Evolutionary conservation across 208 protist species (phyloP).

Genomic region (Wallacemonas rigidus): DNA sequence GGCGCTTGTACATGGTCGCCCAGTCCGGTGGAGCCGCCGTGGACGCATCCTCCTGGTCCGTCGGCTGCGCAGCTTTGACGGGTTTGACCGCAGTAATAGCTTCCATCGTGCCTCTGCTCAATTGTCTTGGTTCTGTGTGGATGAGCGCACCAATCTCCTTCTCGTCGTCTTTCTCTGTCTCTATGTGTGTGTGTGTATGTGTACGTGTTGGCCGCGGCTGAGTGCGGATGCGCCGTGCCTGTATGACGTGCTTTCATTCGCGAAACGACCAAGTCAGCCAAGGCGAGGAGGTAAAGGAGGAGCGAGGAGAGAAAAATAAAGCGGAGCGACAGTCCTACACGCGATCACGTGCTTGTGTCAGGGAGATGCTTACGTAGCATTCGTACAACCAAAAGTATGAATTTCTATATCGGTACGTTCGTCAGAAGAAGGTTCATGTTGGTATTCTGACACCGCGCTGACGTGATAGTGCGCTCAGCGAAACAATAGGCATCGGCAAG

Average conservation of each 20-base stretch:
- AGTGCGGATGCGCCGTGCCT: background rate
- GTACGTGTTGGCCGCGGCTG: background rate
- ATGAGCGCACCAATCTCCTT: background rate
- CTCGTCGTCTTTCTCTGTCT: background rate
- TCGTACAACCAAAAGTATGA: too few species aligned
- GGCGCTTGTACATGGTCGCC: slow-evolving; percentile 73
- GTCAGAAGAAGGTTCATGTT: too few species aligned
- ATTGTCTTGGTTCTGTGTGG: background rate
- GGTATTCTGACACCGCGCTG: too few species aligned
- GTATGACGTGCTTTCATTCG: background rate
- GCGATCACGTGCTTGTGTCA: too few species aligned
- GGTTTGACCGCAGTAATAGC: slow-evolving; percentile 27
- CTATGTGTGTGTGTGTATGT: background rate
- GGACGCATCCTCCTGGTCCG: slow-evolving; percentile 12
- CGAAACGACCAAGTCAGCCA: background rate
- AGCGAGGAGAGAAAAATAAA: too few species aligned
- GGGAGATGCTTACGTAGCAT: too few species aligned
- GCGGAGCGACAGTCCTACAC: too few species aligned
- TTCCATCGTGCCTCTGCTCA: slow-evolving; percentile 21
- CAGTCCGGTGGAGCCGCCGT: slow-evolving; percentile 40
- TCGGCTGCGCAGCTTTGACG: slow-evolving; percentile 11
- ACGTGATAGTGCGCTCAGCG: too few species aligned
- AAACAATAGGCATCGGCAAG: too few species aligned
- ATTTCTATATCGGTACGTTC: too few species aligned
- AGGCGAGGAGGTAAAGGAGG: too few species aligned